Evolutionary conservation across 345 rosid genomes (phyloP), one percentile per base, ranked within the genome.

Genomic region (Eucalyptus marginata): DNA sequence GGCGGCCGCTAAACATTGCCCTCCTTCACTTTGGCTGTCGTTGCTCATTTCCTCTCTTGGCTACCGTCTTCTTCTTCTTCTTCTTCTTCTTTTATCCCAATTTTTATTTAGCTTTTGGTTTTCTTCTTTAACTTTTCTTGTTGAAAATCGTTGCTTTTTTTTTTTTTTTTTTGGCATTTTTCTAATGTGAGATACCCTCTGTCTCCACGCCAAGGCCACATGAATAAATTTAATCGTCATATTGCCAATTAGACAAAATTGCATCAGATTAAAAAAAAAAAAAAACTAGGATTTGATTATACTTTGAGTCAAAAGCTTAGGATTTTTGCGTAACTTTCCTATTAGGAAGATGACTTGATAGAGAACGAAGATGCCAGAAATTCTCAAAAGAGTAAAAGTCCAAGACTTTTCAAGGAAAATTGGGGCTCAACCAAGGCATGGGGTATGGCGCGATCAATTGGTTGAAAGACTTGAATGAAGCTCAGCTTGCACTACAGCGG

Each of bases 361-460:
- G 10, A 4, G 6, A 64, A 40, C 4, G 40, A n/a, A 64, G 76
- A 64, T 4, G 76, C 5, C 5, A 13, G 76, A n/a, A n/a, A 64
- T 64, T 27, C 76, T n/a, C 36, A 33, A 16, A 16, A n/a, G 18
- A n/a, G 36, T 15, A 62, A 52, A 62, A 62, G 68, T 62, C 8
- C 68, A 12, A 27, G 68, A 62, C 33, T 12, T 62, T 62, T 62
- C 31, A 62, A 29, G 33, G 12, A 29, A 27, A 62, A 64, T 15
- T n/a, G 33, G 10, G 76, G 36, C 40, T 52, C 58, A 0, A 52
- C 58, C 10, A 20, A 52, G 4, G 4, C 8, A 52, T 3, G 5
- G 0, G 58, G 2, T 20, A 8, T 52, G 5, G 58, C 10, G 1
- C 0, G 1, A 52, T 2, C 58, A 52, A 2, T 52, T 52, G 2